Evolutionary conservation across 225 moss, liverwort and hornwort species (phyloP).

Genomic region (Antitrichia curtipendula): DNA sequence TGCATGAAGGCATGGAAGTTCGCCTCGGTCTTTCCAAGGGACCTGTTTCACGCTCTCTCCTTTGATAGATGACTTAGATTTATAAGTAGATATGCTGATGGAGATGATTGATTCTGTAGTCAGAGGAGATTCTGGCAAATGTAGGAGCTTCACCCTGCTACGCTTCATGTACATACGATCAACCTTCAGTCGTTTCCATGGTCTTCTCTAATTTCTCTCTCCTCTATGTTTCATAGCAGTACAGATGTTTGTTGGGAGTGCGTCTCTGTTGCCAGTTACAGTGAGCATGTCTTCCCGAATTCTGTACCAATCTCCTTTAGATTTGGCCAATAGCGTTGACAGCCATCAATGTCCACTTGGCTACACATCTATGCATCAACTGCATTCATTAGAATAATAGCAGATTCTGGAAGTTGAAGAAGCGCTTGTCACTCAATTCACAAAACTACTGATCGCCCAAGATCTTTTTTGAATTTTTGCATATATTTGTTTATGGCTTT

Average conservation of each 20-base stretch:
- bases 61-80: not conserved
- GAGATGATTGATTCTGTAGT: not conserved
- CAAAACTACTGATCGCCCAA: not conserved
- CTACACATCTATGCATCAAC: not conserved
- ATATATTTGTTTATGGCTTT: not conserved
- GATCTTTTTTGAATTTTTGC: not conserved
- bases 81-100: not conserved
- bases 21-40: slow-evolving; percentile 44
- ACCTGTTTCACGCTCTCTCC: slow-evolving; percentile 43
- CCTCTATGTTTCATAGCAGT: not conserved
- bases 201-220: not conserved
- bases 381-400: not conserved
- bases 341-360: not conserved
- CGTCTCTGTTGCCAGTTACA: not conserved
- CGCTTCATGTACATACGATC: not conserved
- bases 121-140: not conserved
- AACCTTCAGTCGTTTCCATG: not conserved
- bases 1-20: slow-evolving; percentile 74
- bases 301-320: not conserved
- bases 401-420: not conserved
- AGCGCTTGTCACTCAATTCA: not conserved
- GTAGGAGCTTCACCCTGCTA: not conserved
- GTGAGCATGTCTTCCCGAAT: not conserved
- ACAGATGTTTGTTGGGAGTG: not conserved
- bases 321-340: not conserved